These are phyloP conservation scores for Podosphaera aphanis DNA, from an alignment of 2,329 filamentous ascomycete species.

Conservation along the genomic window DNA sequence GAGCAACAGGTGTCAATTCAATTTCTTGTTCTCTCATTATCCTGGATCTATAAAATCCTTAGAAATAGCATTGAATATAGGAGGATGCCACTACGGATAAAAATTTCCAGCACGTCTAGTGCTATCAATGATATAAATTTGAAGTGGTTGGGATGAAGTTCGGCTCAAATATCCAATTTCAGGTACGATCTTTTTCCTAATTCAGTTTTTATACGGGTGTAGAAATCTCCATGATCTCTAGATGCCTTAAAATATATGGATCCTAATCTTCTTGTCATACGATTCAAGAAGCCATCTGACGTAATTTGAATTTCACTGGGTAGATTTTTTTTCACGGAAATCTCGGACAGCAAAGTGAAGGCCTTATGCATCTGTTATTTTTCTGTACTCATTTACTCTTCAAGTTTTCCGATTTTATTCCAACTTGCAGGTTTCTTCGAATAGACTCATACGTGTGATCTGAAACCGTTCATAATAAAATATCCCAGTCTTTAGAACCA, in stretches of 20 bases:
- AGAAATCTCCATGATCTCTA: background rate
- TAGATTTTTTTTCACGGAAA: background rate
- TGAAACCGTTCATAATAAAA: background rate
- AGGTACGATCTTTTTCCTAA: background rate
- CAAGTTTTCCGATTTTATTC: background rate
- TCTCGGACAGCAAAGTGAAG: background rate
- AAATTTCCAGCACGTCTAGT: background rate
- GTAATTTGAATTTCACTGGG: background rate
- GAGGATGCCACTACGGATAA: background rate
- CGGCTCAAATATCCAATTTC: background rate
- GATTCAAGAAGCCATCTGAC: background rate
- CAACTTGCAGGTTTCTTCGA: background rate
- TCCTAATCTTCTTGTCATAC: background rate
- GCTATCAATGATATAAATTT: background rate
- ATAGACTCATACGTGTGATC: background rate
- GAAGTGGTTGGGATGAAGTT: background rate
- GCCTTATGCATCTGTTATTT: background rate
- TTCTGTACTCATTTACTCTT: too few species aligned
- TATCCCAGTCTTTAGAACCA: background rate
- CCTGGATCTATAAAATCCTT: background rate
- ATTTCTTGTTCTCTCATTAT: background rate
- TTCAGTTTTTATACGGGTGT: background rate
- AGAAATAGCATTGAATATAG: background rate
- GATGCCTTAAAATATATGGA: background rate
- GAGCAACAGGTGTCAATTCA: background rate